Evolutionary conservation across 2,329 filamentous ascomycete species (phyloP).

Genomic region (Ambrosiella beaveri): DNA sequence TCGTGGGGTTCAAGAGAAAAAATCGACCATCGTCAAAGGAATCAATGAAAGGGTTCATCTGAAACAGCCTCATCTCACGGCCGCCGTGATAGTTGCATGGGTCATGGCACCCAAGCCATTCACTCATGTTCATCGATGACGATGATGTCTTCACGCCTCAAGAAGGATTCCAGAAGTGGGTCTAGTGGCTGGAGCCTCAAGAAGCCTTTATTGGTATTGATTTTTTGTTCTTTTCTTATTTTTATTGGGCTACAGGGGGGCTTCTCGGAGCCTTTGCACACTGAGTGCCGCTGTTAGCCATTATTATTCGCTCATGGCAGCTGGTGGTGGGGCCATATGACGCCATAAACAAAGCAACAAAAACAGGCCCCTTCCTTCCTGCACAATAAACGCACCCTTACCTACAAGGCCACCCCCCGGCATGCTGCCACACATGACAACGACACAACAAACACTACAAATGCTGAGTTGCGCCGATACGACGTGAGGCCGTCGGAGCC

Average conservation of each 20-base stretch:
- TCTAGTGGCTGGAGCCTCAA: conserved; percentile 10
- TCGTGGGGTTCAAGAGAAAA: neutral
- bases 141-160: neutral
- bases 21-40: neutral
- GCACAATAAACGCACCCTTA: neutral
- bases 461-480: conserved; percentile 11
- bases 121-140: neutral
- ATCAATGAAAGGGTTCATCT: neutral
- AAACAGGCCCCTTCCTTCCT: conserved; percentile 2
- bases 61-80: neutral
- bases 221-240: neutral
- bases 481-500: conserved; percentile 11
- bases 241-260: neutral
- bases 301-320: conserved; percentile 1
- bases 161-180: conserved; percentile 10
- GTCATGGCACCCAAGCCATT: neutral
- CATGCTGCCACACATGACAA: neutral
- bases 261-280: neutral
- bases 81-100: neutral
- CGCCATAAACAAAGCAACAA: conserved; percentile 5
- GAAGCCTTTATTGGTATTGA: too few species aligned
- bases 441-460: neutral
- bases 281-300: neutral
- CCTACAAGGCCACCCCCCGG: neutral
- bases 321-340: conserved; percentile 6